These are phyloP conservation scores for Gracilaria vermiculophylla DNA, from an alignment of 23 red algal species.

Conservation along the genomic window DNA sequence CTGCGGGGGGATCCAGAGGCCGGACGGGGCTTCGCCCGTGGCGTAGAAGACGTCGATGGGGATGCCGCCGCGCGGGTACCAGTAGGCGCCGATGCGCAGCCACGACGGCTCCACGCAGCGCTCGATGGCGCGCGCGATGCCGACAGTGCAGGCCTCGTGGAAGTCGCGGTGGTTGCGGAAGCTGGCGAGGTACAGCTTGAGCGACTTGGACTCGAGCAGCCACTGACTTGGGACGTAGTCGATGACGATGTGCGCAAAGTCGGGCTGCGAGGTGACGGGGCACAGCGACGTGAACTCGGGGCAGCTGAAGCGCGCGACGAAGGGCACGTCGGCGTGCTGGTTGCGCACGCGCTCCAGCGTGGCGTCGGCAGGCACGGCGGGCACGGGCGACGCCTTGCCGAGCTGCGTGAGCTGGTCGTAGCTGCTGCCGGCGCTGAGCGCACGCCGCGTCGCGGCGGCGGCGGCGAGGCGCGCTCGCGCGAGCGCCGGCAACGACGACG, in stretches of 20 bases:
- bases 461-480: not conserved
- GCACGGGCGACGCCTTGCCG: not conserved
- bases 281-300: slow-evolving; percentile 99
- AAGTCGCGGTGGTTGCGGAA: slow-evolving; percentile 99
- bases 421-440: not conserved
- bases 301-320: slow-evolving; percentile 88
- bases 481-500: not conserved
- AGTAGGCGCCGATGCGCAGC: slow-evolving; percentile 96
- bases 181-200: slow-evolving; percentile 92
- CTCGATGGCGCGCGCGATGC: slow-evolving; percentile 61
- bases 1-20: slow-evolving; percentile 92
- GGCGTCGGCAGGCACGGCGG: slow-evolving; percentile 59
- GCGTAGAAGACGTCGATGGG: slow-evolving; percentile 98
- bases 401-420: not conserved
- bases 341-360: slow-evolving; percentile 91
- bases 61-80: slow-evolving; percentile 98
- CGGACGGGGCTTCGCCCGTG: slow-evolving; percentile 74
- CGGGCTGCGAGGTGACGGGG: slow-evolving; percentile 92
- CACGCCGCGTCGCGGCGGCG: not conserved
- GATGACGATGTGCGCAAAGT: slow-evolving; percentile 97
- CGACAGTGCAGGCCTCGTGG: slow-evolving; percentile 97
- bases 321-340: slow-evolving; percentile 44
- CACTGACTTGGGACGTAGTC: slow-evolving; percentile 89
- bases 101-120: slow-evolving; percentile 68
- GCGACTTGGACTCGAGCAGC: slow-evolving; percentile 96